phyloP scores from a whole-genome alignment of 2,329 filamentous ascomycete species.

The Colletotrichum plurivorum region DNA sequence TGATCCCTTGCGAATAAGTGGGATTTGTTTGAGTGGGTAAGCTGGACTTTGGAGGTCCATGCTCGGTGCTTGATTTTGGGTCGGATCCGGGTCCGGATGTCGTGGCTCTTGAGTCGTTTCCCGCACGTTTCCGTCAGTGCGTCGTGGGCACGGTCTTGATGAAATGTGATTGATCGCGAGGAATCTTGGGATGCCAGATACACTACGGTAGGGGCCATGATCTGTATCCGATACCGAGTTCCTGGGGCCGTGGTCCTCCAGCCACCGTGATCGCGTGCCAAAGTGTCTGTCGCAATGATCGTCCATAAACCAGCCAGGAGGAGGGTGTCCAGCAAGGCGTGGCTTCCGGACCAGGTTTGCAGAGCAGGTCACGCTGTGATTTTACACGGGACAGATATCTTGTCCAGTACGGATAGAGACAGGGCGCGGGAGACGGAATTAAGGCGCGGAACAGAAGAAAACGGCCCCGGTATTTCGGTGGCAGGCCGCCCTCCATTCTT shows the following conservation, averaged over 20 bases:
- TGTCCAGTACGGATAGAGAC: background rate
- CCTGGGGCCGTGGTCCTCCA: background rate
- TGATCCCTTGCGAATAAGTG: constrained; percentile 3
- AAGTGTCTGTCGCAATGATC: background rate
- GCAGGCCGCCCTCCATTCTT: constrained; percentile 13
- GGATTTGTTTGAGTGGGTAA: constrained; percentile 14
- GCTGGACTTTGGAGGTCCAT: constrained; percentile 14
- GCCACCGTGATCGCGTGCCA: background rate
- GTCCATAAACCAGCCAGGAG: background rate
- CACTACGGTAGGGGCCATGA: background rate
- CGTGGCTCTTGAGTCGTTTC: constrained; percentile 9
- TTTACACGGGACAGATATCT: background rate
- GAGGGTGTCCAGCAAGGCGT: background rate
- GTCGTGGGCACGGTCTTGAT: constrained; percentile 13
- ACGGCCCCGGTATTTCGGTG: constrained; percentile 14
- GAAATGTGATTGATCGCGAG: constrained; percentile 19
- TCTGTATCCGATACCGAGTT: background rate
- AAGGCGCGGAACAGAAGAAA: constrained; percentile 21
- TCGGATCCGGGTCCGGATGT: constrained; percentile 20
- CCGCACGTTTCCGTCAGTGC: constrained; percentile 14
- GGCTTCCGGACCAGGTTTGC: background rate
- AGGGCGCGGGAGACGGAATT: constrained; percentile 21
- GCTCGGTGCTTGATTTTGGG: constrained; percentile 16
- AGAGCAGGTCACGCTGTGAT: constrained; percentile 3
- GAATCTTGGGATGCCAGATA: constrained; percentile 10